Base-by-base conservation (phyloP, 805 yeast species). In the Metschnikowia cerradonensis region DNA sequence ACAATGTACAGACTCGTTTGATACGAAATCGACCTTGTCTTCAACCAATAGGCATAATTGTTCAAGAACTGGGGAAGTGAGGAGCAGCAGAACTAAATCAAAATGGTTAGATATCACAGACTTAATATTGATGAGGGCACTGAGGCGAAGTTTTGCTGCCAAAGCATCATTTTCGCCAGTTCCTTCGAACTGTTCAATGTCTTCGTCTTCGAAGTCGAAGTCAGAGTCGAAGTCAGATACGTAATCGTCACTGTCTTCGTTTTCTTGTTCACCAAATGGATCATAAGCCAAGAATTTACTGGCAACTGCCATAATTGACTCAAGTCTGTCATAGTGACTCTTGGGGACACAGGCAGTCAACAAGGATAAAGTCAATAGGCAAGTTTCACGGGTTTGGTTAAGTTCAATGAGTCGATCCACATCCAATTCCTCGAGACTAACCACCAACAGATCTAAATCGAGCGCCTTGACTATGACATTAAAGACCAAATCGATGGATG, bases 131-230 rank as follows among this genome's bases (percentile, higher is more conserved):
- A 66, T 67, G 6, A 80, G 72, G 0, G 88, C 67, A 48, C 76
- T 77, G 39, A 79, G 69, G 52, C 94, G 70, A 17, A 87, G 66
- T 55, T 80, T 83, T 86, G 91, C 84, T 1, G 85, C 76, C 7
- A 72, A 67, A 7, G 71, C 75, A 48, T 73, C 74, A 48, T 65
- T 65, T 40, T 70, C 72, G 47, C 71, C 73, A 48, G 79, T 85
- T 17, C 61, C 64, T 10, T 55, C 59, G 15, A 44, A 55, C 22
- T 67, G 71, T 32, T 70, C 71, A 20, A 65, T 67, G 19, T 66
- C 79, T 10, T 79, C 84, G n/a, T 71, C 78, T 45, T 57, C 62
- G 17, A 59, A 56, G n/a, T 59, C 60, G 37, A 58, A 41, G 5
- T 53, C 60, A 44, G 64, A 58, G 42, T 64, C 71, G 6, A 22